Evolutionary conservation across 805 yeast genomes (phyloP).

Genomic region (Danielozyma ontarioensis): DNA sequence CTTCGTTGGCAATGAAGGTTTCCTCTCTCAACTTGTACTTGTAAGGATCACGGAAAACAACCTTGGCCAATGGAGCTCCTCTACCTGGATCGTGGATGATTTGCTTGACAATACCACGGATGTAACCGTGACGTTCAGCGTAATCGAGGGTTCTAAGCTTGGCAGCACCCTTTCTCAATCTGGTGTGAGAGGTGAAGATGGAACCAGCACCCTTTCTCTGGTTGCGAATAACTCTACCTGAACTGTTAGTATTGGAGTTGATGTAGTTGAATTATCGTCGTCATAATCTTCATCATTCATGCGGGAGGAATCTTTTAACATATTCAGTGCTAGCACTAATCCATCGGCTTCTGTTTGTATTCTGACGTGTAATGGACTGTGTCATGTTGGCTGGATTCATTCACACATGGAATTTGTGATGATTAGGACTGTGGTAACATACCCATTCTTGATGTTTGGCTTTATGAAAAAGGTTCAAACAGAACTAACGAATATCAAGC

Average conservation of each 20-base stretch:
- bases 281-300: too few relatives aligned
- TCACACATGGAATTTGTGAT: too few relatives aligned
- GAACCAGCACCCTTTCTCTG: slow-evolving; percentile 99
- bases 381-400: too few relatives aligned
- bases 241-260: slow-evolving; percentile 25
- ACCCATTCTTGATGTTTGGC: not conserved
- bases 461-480: not conserved
- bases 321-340: too few relatives aligned
- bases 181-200: slow-evolving; percentile 99
- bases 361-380: too few relatives aligned
- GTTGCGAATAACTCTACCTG: slow-evolving; percentile 99
- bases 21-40: slow-evolving; percentile 96
- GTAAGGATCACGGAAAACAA: slow-evolving; percentile 99
- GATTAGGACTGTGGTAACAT: too few relatives aligned
- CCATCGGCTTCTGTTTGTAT: too few relatives aligned
- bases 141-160: slow-evolving; percentile 98
- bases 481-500: not conserved
- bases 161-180: slow-evolving; percentile 99
- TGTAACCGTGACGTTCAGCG: slow-evolving; percentile 99
- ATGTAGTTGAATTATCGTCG: slow-evolving; percentile 21
- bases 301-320: too few relatives aligned
- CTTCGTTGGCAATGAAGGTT: slow-evolving; percentile 98
- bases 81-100: slow-evolving; percentile 99
- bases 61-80: slow-evolving; percentile 99
- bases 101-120: slow-evolving; percentile 98